Percentiles rank a stretch among this genome's conserved stretches.
Conservation (phyloP, 441 rosid genomes). For the Pelargonium australe region DNA sequence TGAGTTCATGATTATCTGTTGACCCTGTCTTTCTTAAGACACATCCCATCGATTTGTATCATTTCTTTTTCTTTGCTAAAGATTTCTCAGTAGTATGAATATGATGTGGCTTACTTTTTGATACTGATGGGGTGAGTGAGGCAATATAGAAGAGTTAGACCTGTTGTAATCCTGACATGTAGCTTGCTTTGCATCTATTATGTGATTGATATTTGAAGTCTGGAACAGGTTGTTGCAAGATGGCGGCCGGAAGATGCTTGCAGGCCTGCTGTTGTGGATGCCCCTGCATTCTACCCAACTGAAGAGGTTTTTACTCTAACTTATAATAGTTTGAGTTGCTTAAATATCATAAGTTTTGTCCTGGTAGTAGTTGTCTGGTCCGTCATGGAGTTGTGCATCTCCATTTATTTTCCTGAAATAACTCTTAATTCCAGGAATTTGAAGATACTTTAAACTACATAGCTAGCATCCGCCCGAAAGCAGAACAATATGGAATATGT, state of each 20-base stretch:
- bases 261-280: conserved; percentile 72
- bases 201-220: conserved; percentile 21
- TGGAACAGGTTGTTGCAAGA: conserved; percentile 65
- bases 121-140: conserved; percentile 4
- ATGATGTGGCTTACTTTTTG: background rate
- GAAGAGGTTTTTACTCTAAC: conserved; percentile 64
- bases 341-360: conserved; percentile 2
- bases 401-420: conserved; percentile 17
- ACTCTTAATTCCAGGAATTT: conserved; percentile 63
- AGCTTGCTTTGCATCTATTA: conserved; percentile 16
- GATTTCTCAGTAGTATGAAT: background rate
- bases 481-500: conserved; percentile 94
- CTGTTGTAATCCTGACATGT: background rate
- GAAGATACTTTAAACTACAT: conserved; percentile 85
- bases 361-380: conserved; percentile 11
- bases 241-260: conserved; percentile 73
- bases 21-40: conserved; percentile 2
- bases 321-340: conserved; percentile 22
- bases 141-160: conserved; percentile 1
- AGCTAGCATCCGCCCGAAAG: conserved; percentile 69
- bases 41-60: conserved; percentile 2
- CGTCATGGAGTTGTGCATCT: conserved; percentile 5
- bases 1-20: background rate
- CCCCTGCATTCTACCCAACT: conserved; percentile 88
- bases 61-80: conserved; percentile 5